Evolutionary conservation across 805 yeast genomes (phyloP).

Genomic region (Wickerhamiella cacticola): DNA sequence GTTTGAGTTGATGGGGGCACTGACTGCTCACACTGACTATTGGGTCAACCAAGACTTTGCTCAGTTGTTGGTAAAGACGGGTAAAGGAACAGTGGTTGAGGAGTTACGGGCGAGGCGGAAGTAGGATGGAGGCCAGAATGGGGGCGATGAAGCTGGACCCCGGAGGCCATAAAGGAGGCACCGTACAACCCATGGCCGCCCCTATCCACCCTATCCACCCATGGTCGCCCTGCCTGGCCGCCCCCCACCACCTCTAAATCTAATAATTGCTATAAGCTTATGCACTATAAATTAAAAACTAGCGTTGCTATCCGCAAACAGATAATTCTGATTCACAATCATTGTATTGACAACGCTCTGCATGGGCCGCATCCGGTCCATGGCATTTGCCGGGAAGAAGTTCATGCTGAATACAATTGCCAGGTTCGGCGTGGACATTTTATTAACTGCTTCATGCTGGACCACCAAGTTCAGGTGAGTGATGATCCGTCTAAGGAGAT

Average conservation of each 20-base stretch:
- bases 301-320: slow-evolving; percentile 21
- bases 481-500: slow-evolving; percentile 53
- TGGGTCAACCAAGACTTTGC: slow-evolving; percentile 82
- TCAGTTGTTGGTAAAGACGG: slow-evolving; percentile 32
- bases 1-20: slow-evolving; percentile 68
- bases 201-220: too few relatives aligned
- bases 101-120: not conserved
- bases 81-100: not conserved
- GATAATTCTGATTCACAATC: slow-evolving; percentile 29
- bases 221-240: too few relatives aligned
- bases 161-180: not conserved
- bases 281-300: slow-evolving; percentile 9
- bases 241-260: too few relatives aligned
- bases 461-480: slow-evolving; percentile 61
- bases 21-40: slow-evolving; percentile 82
- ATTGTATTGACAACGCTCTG: slow-evolving; percentile 41
- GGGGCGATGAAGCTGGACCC: not conserved
- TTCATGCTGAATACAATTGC: slow-evolving; percentile 79
- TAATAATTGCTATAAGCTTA: not conserved
- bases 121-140: not conserved
- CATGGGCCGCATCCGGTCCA: slow-evolving; percentile 41
- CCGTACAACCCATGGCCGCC: too few relatives aligned
- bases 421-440: slow-evolving; percentile 79
- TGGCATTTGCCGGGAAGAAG: slow-evolving; percentile 37
- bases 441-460: slow-evolving; percentile 52